Evolutionary conservation across 441 rosid genomes (phyloP), one percentile per base, ranked within the genome.

Genomic region (Populus hybrid): DNA sequence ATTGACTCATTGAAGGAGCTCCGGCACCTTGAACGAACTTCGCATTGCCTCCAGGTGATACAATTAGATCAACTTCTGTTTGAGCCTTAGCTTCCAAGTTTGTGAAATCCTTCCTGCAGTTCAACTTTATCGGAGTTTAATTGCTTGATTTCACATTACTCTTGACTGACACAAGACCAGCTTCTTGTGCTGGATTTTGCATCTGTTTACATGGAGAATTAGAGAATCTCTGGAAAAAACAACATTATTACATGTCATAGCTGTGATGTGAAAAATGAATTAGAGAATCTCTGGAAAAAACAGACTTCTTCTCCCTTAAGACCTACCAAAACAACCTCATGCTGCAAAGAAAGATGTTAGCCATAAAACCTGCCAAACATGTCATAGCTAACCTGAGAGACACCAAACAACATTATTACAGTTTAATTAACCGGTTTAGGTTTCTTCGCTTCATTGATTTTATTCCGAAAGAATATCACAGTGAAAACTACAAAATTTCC

Each of bases 121-220:
- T 59, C 64, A 72, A 75, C 61, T 24, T 69, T 12, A 10, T 70
- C 26, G 73, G 75, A 32, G 79, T 72, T 73, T 70, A 38, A 57
- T 50, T 69, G 75, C 73, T 36, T 73, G 80, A 67, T 57, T 28
- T 64, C 46, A 5, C 11, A 18, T 36, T 65, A 67, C 42, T 23
- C 16, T 66, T 36, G 50, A 40, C 40, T 19, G 74, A 65, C 23
- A 28, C 4, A 24, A 23, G 23, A 70, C 9, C 57, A 57, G 70
- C 75, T 78, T 84, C 85, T 59, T 38, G 66, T 69, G 65, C 23
- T 57, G 24, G 64, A 63, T 68, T 67, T 71, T 78, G 86, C 64
- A 71, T 61, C 74, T 40, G 69, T 67, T 69, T 74, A 63, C 42
- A 14, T 65, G 66, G 69, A 24, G 26, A 24, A 24, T 24, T 24